Percentiles rank a stretch among this genome's conserved stretches.
These are phyloP conservation scores for Annulohypoxylon truncatum DNA, from an alignment of 2,329 filamentous ascomycete species.

Conservation along the genomic window DNA sequence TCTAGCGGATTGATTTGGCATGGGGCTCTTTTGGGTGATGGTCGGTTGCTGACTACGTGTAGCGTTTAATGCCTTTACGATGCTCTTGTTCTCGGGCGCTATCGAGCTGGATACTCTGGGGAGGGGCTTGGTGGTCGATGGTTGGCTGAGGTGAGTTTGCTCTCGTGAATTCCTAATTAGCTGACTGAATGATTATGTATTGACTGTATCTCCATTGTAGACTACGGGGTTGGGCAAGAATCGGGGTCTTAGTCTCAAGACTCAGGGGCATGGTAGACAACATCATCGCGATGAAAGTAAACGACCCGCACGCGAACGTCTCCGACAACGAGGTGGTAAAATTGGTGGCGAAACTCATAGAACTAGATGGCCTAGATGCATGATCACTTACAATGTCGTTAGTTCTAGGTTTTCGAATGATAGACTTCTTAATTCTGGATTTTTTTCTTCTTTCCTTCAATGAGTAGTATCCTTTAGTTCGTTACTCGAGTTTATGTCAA, in stretches of 20 bases:
- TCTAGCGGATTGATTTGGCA: background rate
- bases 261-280: conserved; percentile 88
- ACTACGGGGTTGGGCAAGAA: conserved; percentile 91
- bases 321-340: conserved; percentile 75
- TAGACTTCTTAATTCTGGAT: background rate
- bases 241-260: conserved; percentile 88
- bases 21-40: background rate
- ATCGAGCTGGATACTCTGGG: conserved; percentile 90
- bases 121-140: conserved; percentile 88
- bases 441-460: background rate
- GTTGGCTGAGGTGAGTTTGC: conserved; percentile 73
- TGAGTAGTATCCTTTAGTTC: too few relatives aligned
- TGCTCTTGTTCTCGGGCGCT: conserved; percentile 87
- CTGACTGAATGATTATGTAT: background rate
- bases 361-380: conserved; percentile 87
- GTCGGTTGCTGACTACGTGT: conserved; percentile 4
- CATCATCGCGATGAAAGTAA: conserved; percentile 82
- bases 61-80: conserved; percentile 89
- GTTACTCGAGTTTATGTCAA: too few relatives aligned
- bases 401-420: background rate
- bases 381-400: conserved; percentile 45
- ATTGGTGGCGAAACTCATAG: conserved; percentile 82
- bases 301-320: conserved; percentile 73
- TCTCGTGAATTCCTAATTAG: background rate
- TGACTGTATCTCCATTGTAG: conserved; percentile 28